These are phyloP conservation scores for Carex kokanica DNA, from an alignment of 176 grass and related monocot genomes.

Conservation along the genomic window DNA sequence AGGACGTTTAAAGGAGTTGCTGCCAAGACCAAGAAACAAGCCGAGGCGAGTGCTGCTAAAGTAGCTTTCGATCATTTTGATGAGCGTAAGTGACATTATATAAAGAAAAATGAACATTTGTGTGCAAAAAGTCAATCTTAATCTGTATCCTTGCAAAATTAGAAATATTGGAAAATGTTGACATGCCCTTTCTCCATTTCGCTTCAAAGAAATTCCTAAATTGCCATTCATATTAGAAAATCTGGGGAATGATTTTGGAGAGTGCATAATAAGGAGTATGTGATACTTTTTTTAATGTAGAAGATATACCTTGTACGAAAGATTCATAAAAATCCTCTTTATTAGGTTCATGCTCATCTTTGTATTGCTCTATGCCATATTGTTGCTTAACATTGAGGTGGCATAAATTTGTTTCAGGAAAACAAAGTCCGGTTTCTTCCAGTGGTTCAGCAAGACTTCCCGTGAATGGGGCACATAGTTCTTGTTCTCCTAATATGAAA, in stretches of 20 bases:
- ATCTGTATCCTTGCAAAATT: not conserved
- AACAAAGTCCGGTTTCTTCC: slow-evolving; percentile 1
- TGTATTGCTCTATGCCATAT: not conserved
- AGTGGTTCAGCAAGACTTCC: slow-evolving; percentile 7
- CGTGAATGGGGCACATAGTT: slow-evolving; percentile 19
- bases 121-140: not conserved
- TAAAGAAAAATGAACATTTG: slow-evolving; percentile 11
- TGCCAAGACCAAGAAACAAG: slow-evolving; percentile 64
- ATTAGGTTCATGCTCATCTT: not conserved
- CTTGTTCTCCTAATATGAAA: slow-evolving; percentile 8
- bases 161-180: not conserved
- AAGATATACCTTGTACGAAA: not conserved
- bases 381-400: not conserved
- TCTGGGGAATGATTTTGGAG: not conserved
- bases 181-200: not conserved
- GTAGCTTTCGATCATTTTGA: slow-evolving; percentile 49
- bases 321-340: not conserved
- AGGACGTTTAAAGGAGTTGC: slow-evolving; percentile 43
- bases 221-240: not conserved
- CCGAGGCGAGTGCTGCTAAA: slow-evolving; percentile 58
- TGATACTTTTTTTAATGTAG: not conserved
- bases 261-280: not conserved
- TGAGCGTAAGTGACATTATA: slow-evolving; percentile 47
- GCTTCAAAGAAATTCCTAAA: not conserved
- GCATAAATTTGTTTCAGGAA: slow-evolving; percentile 21